These are phyloP conservation scores for Coniochaeta prunicola DNA, from an alignment of 2,329 filamentous ascomycete species.

Conservation along the genomic window DNA sequence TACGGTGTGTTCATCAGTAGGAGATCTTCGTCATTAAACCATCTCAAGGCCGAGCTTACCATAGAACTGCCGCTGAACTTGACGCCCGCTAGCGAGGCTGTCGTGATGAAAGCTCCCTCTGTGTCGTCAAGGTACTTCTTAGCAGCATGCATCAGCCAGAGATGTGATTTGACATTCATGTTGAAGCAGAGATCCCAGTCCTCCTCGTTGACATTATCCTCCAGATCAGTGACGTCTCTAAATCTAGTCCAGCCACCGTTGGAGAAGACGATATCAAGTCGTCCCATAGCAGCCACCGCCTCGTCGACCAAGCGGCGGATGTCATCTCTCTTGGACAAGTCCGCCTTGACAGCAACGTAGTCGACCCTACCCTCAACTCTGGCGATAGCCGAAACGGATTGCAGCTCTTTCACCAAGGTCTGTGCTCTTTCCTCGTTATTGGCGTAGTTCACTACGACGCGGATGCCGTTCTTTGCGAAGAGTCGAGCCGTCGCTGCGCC, in stretches of 20 bases:
- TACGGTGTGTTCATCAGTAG: slow-evolving; percentile 11
- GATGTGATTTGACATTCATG: slow-evolving; percentile 56
- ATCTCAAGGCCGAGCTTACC: slow-evolving; percentile 20
- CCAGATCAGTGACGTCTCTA: slow-evolving; percentile 35
- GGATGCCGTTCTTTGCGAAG: slow-evolving; percentile 61
- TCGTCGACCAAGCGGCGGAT: slow-evolving; percentile 52
- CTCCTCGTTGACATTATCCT: slow-evolving; percentile 47
- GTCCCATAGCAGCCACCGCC: slow-evolving; percentile 52
- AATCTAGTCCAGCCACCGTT: slow-evolving; percentile 57
- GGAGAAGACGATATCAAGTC: slow-evolving; percentile 69
- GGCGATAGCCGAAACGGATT: slow-evolving; percentile 38
- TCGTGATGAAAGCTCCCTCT: slow-evolving; percentile 56
- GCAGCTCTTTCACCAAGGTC: slow-evolving; percentile 47
- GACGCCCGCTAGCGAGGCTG: slow-evolving; percentile 57
- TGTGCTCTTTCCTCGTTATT: slow-evolving; percentile 53
- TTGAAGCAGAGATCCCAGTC: slow-evolving; percentile 54
- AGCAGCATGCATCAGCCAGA: slow-evolving; percentile 52
- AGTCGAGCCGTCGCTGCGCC: slow-evolving; percentile 61
- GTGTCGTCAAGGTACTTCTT: slow-evolving; percentile 45
- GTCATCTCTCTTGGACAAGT: slow-evolving; percentile 54
- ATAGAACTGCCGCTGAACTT: slow-evolving; percentile 55
- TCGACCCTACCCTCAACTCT: slow-evolving; percentile 32
- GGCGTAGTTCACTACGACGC: slow-evolving; percentile 68
- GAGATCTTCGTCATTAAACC: no score
- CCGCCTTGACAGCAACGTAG: slow-evolving; percentile 49